These are phyloP conservation scores for Spinacia oleracea DNA, from an alignment of 179 eudicot genomes.

Conservation along the genomic window DNA sequence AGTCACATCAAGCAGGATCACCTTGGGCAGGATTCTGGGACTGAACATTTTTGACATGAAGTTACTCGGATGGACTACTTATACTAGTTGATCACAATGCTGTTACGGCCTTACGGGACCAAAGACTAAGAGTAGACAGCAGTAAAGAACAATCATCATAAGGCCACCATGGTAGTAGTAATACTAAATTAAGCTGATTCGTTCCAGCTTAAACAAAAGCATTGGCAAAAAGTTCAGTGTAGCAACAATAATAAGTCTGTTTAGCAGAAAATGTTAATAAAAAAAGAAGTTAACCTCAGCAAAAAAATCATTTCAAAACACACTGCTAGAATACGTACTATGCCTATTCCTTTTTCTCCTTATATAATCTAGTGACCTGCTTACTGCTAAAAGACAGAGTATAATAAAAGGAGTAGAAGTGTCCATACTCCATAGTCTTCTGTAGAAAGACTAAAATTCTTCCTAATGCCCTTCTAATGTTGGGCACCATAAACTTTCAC, in stretches of 20 bases:
- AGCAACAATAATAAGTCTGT: too few species aligned
- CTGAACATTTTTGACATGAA: not conserved
- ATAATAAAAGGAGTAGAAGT: not conserved
- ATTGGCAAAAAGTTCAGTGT: too few species aligned
- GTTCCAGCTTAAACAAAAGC: too few species aligned
- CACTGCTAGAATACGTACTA: not conserved
- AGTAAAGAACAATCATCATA: too few species aligned
- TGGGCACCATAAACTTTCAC: not conserved
- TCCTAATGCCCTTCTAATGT: not conserved
- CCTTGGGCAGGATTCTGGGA: not conserved
- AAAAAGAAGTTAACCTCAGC: not conserved
- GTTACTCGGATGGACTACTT: not conserved
- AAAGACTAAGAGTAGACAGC: too few species aligned
- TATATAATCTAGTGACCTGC: not conserved
- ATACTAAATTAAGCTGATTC: not conserved
- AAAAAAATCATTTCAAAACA: too few species aligned
- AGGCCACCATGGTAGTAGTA: not conserved
- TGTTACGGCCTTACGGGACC: too few species aligned
- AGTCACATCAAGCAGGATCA: not conserved
- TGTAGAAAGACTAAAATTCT: too few species aligned
- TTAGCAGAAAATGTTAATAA: too few species aligned
- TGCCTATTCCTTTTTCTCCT: not conserved
- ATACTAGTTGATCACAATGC: too few species aligned
- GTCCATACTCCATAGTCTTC: not conserved
- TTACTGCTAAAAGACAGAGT: not conserved